Evolutionary conservation across 2,329 filamentous ascomycete species (phyloP).

Genomic region (Fusarium veterinarium): DNA sequence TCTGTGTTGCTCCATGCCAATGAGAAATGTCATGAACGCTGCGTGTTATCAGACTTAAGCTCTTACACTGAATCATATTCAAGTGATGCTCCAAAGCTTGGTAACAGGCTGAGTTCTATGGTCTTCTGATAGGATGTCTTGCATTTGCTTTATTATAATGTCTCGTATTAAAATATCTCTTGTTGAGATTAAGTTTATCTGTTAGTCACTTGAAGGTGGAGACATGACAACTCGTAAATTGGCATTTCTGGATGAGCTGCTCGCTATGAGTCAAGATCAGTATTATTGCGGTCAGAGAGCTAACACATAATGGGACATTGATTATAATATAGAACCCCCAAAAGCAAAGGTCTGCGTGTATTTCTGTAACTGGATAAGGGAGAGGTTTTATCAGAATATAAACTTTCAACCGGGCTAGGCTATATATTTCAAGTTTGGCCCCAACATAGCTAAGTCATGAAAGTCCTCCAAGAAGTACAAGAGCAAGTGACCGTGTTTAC

Average conservation of each 20-base stretch:
- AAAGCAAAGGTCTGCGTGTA: background rate
- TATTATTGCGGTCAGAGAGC: accelerated
- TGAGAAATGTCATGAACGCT: background rate
- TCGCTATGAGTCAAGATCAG: background rate
- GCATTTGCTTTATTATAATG: accelerated
- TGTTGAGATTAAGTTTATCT: accelerated
- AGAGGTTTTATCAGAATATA: accelerated
- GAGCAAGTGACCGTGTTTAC: background rate
- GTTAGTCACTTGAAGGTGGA: background rate
- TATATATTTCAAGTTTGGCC: no score
- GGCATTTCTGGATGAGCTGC: background rate
- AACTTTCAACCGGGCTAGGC: accelerated
- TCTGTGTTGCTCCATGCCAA: background rate
- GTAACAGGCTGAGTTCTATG: accelerated
- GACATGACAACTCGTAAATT: background rate
- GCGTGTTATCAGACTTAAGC: background rate
- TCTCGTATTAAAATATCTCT: background rate
- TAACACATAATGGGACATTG: background rate
- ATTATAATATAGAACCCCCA: background rate
- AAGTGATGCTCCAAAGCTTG: background rate
- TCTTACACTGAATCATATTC: background rate
- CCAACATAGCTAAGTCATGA: background rate
- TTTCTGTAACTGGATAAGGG: background rate
- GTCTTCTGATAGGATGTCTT: background rate
- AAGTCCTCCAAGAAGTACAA: background rate